These are phyloP conservation scores for Epichloe brachyelytri DNA, from an alignment of 2,329 filamentous ascomycete species.

Conservation along the genomic window DNA sequence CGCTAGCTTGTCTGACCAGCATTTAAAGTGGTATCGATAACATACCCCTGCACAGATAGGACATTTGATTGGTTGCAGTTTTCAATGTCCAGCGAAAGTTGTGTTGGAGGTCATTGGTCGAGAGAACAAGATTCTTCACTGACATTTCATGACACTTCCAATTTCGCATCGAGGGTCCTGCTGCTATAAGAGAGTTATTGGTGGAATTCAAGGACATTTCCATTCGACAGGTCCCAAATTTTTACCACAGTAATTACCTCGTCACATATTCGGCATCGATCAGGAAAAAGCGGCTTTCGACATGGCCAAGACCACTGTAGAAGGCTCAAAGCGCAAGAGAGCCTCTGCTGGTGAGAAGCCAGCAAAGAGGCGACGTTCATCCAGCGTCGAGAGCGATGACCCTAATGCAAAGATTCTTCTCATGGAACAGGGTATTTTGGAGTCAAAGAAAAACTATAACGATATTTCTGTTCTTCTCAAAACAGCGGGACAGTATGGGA, in stretches of 20 bases:
- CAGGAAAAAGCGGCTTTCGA: neutral
- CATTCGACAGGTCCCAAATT: neutral
- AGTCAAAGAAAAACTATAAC: slow-evolving; percentile 85
- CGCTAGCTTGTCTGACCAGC: neutral
- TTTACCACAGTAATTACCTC: too few relatives aligned
- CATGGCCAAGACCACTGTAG: slow-evolving; percentile 14
- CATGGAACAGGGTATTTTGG: slow-evolving; percentile 68
- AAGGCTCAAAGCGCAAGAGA: slow-evolving; percentile 38
- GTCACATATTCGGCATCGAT: neutral
- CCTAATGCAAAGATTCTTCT: slow-evolving; percentile 53
- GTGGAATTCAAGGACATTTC: too few relatives aligned
- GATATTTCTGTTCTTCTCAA: slow-evolving; percentile 65
- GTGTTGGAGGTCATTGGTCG: too few relatives aligned
- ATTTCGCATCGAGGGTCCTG: too few relatives aligned
- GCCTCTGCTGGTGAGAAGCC: slow-evolving; percentile 27
- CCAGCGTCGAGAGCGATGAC: slow-evolving; percentile 35
- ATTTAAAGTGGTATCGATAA: neutral
- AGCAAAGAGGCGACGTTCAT: slow-evolving; percentile 38
- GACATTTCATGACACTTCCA: neutral
- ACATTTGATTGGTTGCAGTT: slow-evolving; percentile 5
- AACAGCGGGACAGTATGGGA: slow-evolving; percentile 33
- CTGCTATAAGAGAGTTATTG: too few relatives aligned
- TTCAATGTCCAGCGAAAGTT: slow-evolving; percentile 4
- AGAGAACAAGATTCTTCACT: neutral
- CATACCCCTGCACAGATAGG: neutral